phyloP scores from a whole-genome alignment of 495 filamentous ascomycete species.

The Talaromyces proteolyticus region DNA sequence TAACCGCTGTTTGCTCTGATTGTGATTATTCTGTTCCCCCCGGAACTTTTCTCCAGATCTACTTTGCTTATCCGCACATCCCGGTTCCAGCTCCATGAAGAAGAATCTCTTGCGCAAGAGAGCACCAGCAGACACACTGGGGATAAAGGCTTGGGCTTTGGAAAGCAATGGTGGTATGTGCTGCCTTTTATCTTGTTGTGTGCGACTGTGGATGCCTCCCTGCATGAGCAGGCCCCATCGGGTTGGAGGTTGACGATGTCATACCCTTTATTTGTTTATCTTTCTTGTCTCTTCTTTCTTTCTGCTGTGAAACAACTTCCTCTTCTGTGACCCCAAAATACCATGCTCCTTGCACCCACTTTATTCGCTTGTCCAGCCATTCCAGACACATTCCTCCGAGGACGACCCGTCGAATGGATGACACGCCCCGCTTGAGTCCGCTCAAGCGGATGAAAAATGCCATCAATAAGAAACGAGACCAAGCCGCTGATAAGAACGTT shows the following conservation, averaged over 20 bases:
- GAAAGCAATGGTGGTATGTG: slow-evolving; percentile 1
- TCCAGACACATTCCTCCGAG: not conserved
- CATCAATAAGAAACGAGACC: slow-evolving; percentile 16
- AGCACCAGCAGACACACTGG: slow-evolving; percentile 6
- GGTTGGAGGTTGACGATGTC: not conserved
- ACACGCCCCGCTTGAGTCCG: slow-evolving; percentile 19
- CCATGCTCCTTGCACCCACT: not conserved
- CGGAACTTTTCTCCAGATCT: not conserved
- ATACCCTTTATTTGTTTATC: not conserved
- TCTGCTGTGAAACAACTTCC: not conserved
- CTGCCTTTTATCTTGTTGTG: not conserved
- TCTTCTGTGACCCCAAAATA: not conserved
- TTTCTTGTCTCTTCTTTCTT: not conserved
- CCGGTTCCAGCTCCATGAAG: slow-evolving; percentile 1
- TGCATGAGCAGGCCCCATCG: slow-evolving; percentile 4
- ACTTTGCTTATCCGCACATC: not conserved
- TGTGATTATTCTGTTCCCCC: not conserved
- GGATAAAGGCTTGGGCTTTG: slow-evolving; percentile 2
- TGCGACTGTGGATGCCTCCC: not conserved
- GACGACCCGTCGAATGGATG: no score
- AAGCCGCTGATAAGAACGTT: slow-evolving; percentile 19
- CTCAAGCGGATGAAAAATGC: slow-evolving; percentile 17
- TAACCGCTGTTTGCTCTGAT: no score
- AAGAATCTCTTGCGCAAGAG: not conserved
- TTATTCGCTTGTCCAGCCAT: not conserved